A percentile compares a stretch with the other conserved stretches of the same genome.
phyloP scores from a whole-genome alignment of 169 alveolate genomes.

The Condylostoma magnum region DNA sequence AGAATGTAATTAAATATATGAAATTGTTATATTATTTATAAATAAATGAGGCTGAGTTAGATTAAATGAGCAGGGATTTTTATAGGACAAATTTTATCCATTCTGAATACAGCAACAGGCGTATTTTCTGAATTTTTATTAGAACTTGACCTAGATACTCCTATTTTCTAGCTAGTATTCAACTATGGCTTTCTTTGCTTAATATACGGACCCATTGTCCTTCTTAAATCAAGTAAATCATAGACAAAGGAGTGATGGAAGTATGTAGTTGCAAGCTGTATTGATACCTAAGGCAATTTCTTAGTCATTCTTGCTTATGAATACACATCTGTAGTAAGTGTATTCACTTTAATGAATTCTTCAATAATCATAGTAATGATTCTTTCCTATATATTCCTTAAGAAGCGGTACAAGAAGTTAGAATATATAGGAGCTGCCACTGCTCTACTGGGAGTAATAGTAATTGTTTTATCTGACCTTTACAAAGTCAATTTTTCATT shows the following conservation, averaged over 20 bases:
- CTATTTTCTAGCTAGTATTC: constrained; percentile 1
- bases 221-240: background rate
- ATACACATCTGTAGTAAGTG: constrained; percentile 6
- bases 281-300: constrained; percentile 1
- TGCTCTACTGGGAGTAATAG: background rate
- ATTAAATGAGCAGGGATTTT: background rate
- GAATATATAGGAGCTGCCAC: constrained; percentile 9
- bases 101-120: constrained; percentile 1
- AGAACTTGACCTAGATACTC: background rate
- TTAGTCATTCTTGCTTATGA: background rate
- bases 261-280: background rate
- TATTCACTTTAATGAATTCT: constrained; percentile 1
- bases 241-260: background rate
- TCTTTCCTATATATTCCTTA: background rate
- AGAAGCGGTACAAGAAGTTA: background rate
- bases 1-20: too few relatives aligned
- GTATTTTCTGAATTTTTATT: background rate
- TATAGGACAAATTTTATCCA: constrained; percentile 2
- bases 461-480: background rate
- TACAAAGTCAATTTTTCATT: background rate
- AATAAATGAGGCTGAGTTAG: too few relatives aligned
- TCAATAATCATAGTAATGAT: background rate
- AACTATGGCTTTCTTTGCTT: background rate
- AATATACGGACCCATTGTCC: background rate
- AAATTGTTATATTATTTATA: too few relatives aligned